Evolutionary conservation across 2,329 filamentous ascomycete species (phyloP), one percentile per base, ranked within the genome.

Genomic region (Pseudopyricularia javanii): DNA sequence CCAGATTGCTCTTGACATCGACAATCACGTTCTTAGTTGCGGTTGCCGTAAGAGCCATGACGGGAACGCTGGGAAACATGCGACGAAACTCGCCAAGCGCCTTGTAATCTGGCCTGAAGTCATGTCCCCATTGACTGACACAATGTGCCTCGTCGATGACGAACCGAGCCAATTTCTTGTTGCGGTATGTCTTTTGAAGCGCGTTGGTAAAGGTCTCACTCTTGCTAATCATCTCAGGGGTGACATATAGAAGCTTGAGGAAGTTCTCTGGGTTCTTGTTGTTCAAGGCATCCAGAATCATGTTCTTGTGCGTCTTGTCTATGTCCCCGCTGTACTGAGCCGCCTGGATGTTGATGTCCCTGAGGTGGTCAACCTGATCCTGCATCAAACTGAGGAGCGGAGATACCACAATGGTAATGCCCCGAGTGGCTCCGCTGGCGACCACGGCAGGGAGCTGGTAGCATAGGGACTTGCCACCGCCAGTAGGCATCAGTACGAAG

Each of bases 111-210:
- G 91, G 91, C 47, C 94, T 82, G 64, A 98, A 98, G 66, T 98
- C 93, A 60, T 98, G 93, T 1, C 93, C 93, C 93, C 93, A 98
- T 72, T 98, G 91, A 66, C 93, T 97, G 26, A 98, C 91, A 66
- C 93, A 98, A 66, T 98, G 93, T n/a, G 93, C 93, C 70, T 98
- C 94, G 60, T 98, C 93, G 57, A 98, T 95, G 52, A 98, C 93
- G 49, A 98, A 81, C 26, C 93, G 82, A 15, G 94, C 91, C 51
- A 98, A 80, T 60, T 85, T 87, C 3, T 76, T 73, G 50, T 81
- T 81, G 14, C 68, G 67, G 65, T 95, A 78, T n/a, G 98, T 73
- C 2, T 72, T 74, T 51, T 79, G 70, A 57, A 98, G 74, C 3
- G 75, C 78, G 51, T 74, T 76, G 54, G 82, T 71, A 66, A 97